Base-by-base conservation (phyloP, 805 yeast species). In the Sugiyamaella marilandica region DNA sequence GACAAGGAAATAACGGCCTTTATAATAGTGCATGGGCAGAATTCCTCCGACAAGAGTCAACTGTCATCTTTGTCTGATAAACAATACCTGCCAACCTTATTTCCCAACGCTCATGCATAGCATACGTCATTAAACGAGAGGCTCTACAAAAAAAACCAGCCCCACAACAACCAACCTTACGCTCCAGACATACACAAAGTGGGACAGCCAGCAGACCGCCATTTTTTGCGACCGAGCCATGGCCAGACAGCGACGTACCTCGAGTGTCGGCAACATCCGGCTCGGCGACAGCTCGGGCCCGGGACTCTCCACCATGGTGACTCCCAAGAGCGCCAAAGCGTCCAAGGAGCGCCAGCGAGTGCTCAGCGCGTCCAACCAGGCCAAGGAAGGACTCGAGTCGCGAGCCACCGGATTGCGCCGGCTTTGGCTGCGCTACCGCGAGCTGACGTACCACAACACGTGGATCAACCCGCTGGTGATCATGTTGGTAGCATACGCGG, bases 251-350 rank as follows among this genome's bases (percentile, higher is more conserved):
- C 61, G 77, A 58, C 70, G 89, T 59, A 76, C 80, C 9, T 84
- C 94, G 1, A 84, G 91, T 0, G 84, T 89, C 13, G 95, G 96
- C 2, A 76, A 79, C 34, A 80, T 88, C 49, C 76, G 81, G 49
- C 70, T 89, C 2, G 96, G 96, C 21, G 95, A 88, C 64, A 81
- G 76, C 11, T 66, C 81, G 7, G 84, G 81, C 1, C 83, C 87
- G 1, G 76, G 85, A 1, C 73, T 88, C 41, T 74, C 87, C 10
- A 84, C 95, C 1, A 81, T 84, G 80, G 70, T 74, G n/a, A 71
- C 78, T 19, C 70, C 79, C 10, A 70, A 70, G 49, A 65, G 70
- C 52, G 70, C 72, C 53, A 71, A 75, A 55, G 74, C 74, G 35
- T 64, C 78, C 51, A 55, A 59, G 50, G 61, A 68, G 21, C 66